These are phyloP conservation scores for Suillus fuscotomentosus DNA, from an alignment of 768 basidiomycete species.

Conservation along the genomic window DNA sequence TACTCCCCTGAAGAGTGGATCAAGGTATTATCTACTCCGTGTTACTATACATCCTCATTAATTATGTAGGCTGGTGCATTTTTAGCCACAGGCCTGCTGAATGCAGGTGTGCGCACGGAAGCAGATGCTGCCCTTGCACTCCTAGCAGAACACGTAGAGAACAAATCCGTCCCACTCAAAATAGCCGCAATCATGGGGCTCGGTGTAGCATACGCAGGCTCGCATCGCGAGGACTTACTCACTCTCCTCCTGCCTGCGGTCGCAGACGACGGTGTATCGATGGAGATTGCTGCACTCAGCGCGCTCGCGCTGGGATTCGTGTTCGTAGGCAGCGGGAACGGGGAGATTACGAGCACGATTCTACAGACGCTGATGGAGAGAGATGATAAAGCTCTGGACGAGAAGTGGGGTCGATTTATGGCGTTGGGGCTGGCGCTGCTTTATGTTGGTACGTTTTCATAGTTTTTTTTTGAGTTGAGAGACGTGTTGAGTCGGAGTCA, in stretches of 20 bases:
- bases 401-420: constrained; percentile 95
- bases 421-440: constrained; percentile 85
- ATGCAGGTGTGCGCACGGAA: constrained; percentile 86
- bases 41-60: background rate
- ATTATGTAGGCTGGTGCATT: constrained; percentile 77
- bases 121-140: constrained; percentile 91
- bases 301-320: constrained; percentile 92
- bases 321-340: constrained; percentile 93
- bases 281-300: constrained; percentile 86
- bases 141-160: constrained; percentile 86
- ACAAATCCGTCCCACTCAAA: constrained; percentile 80
- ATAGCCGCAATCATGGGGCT: constrained; percentile 90
- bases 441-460: constrained; percentile 69
- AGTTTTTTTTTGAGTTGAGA: background rate
- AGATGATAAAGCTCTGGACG: constrained; percentile 71
- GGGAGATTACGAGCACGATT: constrained; percentile 87
- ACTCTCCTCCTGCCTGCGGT: constrained; percentile 76
- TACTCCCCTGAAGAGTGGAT: constrained; percentile 96
- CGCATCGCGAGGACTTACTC: constrained; percentile 84
- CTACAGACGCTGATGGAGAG: constrained; percentile 90
- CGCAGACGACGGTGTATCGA: constrained; percentile 76
- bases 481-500: constrained; percentile 8
- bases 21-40: constrained; percentile 49
- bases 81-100: constrained; percentile 91
- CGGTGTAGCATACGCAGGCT: constrained; percentile 93